phyloP scores from a whole-genome alignment of 192 early-diverging fungal genomes.

The Coemansia sp. region DNA sequence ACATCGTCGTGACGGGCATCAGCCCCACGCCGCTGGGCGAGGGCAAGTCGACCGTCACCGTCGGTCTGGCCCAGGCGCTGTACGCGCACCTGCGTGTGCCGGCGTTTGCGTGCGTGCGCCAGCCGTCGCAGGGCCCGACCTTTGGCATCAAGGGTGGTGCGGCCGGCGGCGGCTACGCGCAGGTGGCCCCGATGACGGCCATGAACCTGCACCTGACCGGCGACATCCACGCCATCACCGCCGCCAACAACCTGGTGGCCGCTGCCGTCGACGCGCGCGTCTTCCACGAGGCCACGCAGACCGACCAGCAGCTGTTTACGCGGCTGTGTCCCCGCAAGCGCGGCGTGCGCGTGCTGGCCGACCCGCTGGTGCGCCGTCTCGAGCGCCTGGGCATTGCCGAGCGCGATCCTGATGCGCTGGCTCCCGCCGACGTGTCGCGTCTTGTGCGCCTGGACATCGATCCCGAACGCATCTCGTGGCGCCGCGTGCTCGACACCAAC shows the following conservation, averaged over 20 bases:
- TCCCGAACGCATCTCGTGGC: slow-evolving; percentile 92
- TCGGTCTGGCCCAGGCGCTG: slow-evolving; percentile 93
- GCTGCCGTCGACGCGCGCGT: slow-evolving; percentile 96
- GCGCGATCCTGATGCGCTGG: slow-evolving; percentile 73
- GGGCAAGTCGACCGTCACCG: slow-evolving; percentile 96
- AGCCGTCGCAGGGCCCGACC: slow-evolving; percentile 99
- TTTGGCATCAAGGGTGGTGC: slow-evolving; percentile 99
- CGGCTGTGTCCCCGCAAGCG: slow-evolving; percentile 86
- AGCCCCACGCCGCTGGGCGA: slow-evolving; percentile 98
- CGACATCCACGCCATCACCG: slow-evolving; percentile 97
- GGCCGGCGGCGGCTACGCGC: slow-evolving; percentile 97
- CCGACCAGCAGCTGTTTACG: slow-evolving; percentile 70
- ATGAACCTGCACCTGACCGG: slow-evolving; percentile 99
- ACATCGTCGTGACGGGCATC: slow-evolving; percentile 96
- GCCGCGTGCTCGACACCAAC: slow-evolving; percentile 94
- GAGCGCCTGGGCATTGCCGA: slow-evolving; percentile 77
- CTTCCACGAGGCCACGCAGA: slow-evolving; percentile 91
- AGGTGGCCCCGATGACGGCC: slow-evolving; percentile 99
- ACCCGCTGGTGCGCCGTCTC: slow-evolving; percentile 78
- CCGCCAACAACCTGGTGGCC: slow-evolving; percentile 95
- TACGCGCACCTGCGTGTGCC: slow-evolving; percentile 86
- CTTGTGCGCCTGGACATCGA: slow-evolving; percentile 96
- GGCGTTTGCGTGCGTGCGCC: slow-evolving; percentile 94
- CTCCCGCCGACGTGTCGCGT: slow-evolving; percentile 61
- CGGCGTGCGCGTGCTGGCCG: slow-evolving; percentile 76